These are phyloP conservation scores for Pelargonium citronellum DNA, from an alignment of 441 rosid genomes.

Conservation along the genomic window DNA sequence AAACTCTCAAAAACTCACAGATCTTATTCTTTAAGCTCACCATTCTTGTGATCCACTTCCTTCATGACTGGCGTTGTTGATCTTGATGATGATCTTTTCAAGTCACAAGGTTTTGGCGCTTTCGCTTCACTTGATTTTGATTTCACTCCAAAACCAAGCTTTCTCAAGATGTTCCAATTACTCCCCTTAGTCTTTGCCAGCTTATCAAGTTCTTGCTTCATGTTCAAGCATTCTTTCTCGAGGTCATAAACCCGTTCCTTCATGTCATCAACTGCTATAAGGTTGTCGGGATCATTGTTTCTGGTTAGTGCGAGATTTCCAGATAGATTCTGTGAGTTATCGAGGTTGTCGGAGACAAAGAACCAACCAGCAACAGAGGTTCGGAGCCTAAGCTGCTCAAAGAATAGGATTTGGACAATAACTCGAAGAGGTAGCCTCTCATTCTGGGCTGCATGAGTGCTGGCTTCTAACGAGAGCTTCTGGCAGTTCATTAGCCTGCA, in stretches of 20 bases:
- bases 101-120: conserved; percentile 20
- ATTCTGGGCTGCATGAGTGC: conserved; percentile 90
- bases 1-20: conserved; percentile 1
- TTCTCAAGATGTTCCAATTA: conserved; percentile 47
- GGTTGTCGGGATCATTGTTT: conserved; percentile 20
- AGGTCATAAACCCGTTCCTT: conserved; percentile 64
- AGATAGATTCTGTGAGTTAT: conserved; percentile 32
- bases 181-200: conserved; percentile 57
- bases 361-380: conserved; percentile 71
- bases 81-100: conserved; percentile 24
- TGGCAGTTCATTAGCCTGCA: conserved; percentile 83
- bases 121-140: conserved; percentile 29
- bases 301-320: conserved; percentile 40
- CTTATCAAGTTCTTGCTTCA: conserved; percentile 74
- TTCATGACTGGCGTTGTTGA: conserved; percentile 26
- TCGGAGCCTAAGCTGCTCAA: conserved; percentile 80
- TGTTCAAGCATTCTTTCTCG: conserved; percentile 68
- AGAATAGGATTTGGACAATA: conserved; percentile 79
- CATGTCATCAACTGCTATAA: conserved; percentile 42
- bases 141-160: conserved; percentile 41
- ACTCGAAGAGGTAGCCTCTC: conserved; percentile 86
- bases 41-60: conserved; percentile 24
- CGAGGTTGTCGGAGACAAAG: conserved; percentile 56
- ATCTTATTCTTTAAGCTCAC: conserved; percentile 16
- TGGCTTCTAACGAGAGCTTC: conserved; percentile 84